Evolutionary conservation across 805 yeast genomes (phyloP).

Genomic region (Kluyveromyces aestuarii): DNA sequence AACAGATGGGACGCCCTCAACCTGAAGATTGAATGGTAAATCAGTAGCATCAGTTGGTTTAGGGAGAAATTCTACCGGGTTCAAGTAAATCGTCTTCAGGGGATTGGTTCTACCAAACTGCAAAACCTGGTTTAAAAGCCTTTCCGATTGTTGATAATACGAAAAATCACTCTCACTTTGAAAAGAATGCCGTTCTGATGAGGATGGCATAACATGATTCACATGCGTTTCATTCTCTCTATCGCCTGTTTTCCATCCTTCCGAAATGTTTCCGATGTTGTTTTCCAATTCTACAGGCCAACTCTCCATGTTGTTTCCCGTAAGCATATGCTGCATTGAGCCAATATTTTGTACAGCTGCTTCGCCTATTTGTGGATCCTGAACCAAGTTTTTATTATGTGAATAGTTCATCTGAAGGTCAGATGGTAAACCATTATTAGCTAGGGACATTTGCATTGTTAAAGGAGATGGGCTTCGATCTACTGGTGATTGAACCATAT

Average conservation of each 20-base stretch:
- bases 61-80: constrained; percentile 20
- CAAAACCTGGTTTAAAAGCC: constrained; percentile 12
- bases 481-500: constrained; percentile 7
- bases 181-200: not conserved
- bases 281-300: not conserved
- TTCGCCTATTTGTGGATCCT: not conserved
- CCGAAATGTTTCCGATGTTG: not conserved
- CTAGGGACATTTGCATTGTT: not conserved
- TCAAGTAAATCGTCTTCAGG: constrained; percentile 11
- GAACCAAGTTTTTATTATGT: not conserved
- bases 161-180: not conserved
- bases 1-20: constrained; percentile 62
- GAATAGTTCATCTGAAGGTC: not conserved
- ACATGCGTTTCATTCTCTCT: not conserved
- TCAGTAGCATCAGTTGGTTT: constrained; percentile 12
- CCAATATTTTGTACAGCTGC: not conserved
- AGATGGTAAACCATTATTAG: not conserved
- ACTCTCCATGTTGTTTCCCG: not conserved
- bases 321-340: not conserved
- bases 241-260: not conserved
- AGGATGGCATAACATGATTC: not conserved
- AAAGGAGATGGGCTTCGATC: not conserved
- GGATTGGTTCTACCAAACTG: constrained; percentile 18
- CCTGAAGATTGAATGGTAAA: constrained; percentile 38
- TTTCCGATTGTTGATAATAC: constrained; percentile 10